These are phyloP conservation scores for Decorospora gaudefroyi DNA, from an alignment of 2,329 filamentous ascomycete species.

Conservation along the genomic window DNA sequence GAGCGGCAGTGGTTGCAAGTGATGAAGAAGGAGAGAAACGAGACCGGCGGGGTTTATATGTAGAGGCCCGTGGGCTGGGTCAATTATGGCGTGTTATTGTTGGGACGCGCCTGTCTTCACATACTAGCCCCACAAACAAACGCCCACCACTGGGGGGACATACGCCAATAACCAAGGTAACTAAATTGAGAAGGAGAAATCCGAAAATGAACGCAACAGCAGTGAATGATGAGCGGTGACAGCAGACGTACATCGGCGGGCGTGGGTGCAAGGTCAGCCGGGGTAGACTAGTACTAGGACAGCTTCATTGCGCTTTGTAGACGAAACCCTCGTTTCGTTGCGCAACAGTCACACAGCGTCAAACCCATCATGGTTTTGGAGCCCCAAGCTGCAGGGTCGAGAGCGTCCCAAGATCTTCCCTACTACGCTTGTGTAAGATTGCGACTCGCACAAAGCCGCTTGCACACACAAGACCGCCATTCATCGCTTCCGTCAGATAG, in stretches of 20 bases:
- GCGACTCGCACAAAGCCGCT: slow-evolving; percentile 12
- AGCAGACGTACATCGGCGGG: background rate
- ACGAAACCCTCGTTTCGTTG: background rate
- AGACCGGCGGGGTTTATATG: slow-evolving; percentile 16
- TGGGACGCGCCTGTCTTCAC: slow-evolving; percentile 17
- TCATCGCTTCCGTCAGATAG: slow-evolving; percentile 1
- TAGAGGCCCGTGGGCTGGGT: slow-evolving; percentile 8
- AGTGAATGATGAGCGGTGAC: slow-evolving; percentile 3
- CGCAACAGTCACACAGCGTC: slow-evolving; percentile 1
- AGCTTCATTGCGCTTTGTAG: background rate
- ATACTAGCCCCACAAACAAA: slow-evolving; percentile 17
- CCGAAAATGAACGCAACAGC: background rate
- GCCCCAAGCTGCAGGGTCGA: slow-evolving; percentile 1
- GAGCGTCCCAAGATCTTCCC: slow-evolving; percentile 2
- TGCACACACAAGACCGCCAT: slow-evolving; percentile 1
- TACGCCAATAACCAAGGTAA: slow-evolving; percentile 2
- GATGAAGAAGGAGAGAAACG: slow-evolving; percentile 6
- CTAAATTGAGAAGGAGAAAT: background rate
- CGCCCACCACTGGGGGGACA: slow-evolving; percentile 1
- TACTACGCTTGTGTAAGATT: slow-evolving; percentile 4
- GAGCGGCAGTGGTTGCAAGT: slow-evolving; percentile 6
- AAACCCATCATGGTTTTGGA: slow-evolving; percentile 7
- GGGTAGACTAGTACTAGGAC: slow-evolving; percentile 4
- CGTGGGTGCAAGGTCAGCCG: slow-evolving; percentile 1
- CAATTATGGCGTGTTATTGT: slow-evolving; percentile 16